Base-by-base conservation (phyloP, 2,329 filamentous ascomycete genomes). In the Emmonsiellopsis sp. region DNA sequence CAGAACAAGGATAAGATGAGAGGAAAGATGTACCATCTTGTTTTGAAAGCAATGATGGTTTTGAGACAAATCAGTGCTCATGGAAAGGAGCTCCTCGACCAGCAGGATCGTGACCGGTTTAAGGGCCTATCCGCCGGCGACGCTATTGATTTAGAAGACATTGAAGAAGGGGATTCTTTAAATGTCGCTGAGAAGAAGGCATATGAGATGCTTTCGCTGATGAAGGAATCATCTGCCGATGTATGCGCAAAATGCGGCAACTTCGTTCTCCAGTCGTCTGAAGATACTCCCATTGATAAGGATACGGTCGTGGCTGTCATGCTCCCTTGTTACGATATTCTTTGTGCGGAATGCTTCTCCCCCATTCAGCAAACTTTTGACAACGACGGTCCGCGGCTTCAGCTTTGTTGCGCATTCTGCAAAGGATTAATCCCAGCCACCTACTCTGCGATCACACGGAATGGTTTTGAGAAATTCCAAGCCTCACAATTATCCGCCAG, bases 11-110 rank as follows among this genome's bases (percentile, higher is more conserved):
- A 82, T 57, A 81, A 82, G 57, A 77, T 93, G 49, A 87, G 86
- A 42, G 92, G 91, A 42, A 88, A 86, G 60, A 86, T 87, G n/a
- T 96, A 95, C 64, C 91, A 93, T 46, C 88, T 95, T 61, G 93
- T 98, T 46, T 73, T 98, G 56, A 91, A 93, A 59, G 88, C 89
- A 4, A 95, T 98, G 63, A 79, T 94, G 59, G 86, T 92, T 33
- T 80, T 98, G 14, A 87, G 93, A 8, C 78, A 95, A 42, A 86
- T 97, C 50, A 96, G 91, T 65, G 93, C 91, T 1, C 92, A 96
- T 66, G 93, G 93, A n/a, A 87, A 86, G 58, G 92, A 97, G 56
- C 79, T 98, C 6, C 78, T 98, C 2, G 88, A 84, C 53, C 83
- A 91, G 37, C 86, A 92, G 17, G 92, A 97, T 62, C 74, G 95